These are phyloP conservation scores for Malassezia dermatis DNA, from an alignment of 1,284 basidiomycete species.

Conservation along the genomic window DNA sequence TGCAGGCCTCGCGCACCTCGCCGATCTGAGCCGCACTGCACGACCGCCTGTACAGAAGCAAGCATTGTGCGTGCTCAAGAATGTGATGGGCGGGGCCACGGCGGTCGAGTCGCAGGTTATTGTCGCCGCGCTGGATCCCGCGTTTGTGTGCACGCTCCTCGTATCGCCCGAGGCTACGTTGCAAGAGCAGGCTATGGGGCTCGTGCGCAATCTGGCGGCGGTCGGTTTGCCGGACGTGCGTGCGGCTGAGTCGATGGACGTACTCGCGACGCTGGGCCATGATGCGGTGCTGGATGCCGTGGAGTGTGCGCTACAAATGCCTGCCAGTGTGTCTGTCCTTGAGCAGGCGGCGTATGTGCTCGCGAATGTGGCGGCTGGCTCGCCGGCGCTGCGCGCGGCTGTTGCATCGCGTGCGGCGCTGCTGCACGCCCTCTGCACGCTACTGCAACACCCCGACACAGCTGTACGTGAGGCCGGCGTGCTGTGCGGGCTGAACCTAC, in stretches of 20 bases:
- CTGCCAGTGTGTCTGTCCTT: conserved; percentile 6
- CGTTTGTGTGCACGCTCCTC: conserved; percentile 15
- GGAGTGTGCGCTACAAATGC: conserved; percentile 23
- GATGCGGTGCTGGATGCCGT: conserved; percentile 24
- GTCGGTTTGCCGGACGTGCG: not conserved
- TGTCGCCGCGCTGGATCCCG: conserved; percentile 21
- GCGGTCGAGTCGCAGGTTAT: conserved; percentile 22
- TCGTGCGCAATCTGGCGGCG: conserved; percentile 36
- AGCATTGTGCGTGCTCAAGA: conserved; percentile 43
- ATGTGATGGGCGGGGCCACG: conserved; percentile 30
- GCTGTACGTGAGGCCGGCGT: conserved; percentile 7
- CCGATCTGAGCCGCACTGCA: conserved; percentile 17
- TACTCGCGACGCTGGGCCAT: conserved; percentile 23
- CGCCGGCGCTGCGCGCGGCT: conserved; percentile 14
- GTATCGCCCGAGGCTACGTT: conserved; percentile 16
- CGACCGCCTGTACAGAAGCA: conserved; percentile 19
- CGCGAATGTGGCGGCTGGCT: conserved; percentile 38
- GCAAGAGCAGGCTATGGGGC: conserved; percentile 37
- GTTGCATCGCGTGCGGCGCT: conserved; percentile 28
- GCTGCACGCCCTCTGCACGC: conserved; percentile 30
- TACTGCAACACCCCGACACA: conserved; percentile 14
- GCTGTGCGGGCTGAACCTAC: conserved; percentile 7
- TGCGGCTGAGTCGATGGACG: conserved; percentile 8
- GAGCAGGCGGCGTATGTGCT: conserved; percentile 37
- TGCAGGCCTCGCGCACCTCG: conserved; percentile 26